Percentiles rank a stretch among this genome's conserved stretches.
phyloP scores from a whole-genome alignment of 805 yeast species.

The Jamesozyma lodderae region DNA sequence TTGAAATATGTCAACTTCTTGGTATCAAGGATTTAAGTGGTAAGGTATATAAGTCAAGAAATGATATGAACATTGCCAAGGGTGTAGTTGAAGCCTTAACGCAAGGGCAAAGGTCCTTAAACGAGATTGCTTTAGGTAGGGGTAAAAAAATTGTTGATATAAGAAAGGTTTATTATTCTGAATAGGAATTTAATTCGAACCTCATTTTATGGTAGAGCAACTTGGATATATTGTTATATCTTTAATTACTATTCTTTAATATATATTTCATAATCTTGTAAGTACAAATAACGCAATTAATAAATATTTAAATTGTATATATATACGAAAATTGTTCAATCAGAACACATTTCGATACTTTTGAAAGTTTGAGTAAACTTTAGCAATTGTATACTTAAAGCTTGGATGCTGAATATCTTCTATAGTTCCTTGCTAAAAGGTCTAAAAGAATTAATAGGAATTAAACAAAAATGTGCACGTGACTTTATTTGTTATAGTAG shows the following conservation, averaged over 20 bases:
- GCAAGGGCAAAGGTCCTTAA: slow-evolving; percentile 67
- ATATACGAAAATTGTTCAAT: no score
- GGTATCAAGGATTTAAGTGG: slow-evolving; percentile 92
- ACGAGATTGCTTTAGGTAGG: slow-evolving; percentile 81
- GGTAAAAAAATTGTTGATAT: slow-evolving; percentile 94
- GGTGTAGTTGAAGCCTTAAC: slow-evolving; percentile 76
- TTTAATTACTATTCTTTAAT: not conserved
- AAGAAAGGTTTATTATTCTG: slow-evolving; percentile 78
- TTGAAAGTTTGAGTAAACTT: no score
- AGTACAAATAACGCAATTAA: no score
- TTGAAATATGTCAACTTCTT: slow-evolving; percentile 83
- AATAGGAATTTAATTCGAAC: not conserved
- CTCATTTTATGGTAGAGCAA: not conserved
- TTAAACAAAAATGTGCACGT: no score
- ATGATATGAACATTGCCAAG: slow-evolving; percentile 89
- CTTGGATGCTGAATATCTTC: no score
- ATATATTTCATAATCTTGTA: not conserved
- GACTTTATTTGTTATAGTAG: no score
- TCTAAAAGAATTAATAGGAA: no score
- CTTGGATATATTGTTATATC: no score
- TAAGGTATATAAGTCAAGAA: slow-evolving; percentile 85
- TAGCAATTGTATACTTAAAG: no score
- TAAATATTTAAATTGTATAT: not conserved
- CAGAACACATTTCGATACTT: no score
- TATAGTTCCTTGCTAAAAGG: no score